phyloP scores from a whole-genome alignment of 192 early-diverging fungal species.

The Entrophospora sp. region DNA sequence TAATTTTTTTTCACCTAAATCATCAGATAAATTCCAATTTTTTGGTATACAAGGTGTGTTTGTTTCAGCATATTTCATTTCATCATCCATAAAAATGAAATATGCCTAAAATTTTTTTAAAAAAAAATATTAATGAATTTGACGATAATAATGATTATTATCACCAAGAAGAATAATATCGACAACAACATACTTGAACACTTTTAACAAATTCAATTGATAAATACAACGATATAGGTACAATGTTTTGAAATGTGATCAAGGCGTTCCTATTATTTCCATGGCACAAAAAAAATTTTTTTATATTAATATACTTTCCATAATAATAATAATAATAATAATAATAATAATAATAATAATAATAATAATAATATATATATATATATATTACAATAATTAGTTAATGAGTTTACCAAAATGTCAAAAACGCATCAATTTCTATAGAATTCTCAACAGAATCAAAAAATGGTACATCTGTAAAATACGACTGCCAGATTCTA shows the following conservation, averaged over 20 bases:
- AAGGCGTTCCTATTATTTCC: slow-evolving; percentile 46
- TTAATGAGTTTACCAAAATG: too few species aligned
- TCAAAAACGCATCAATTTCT: not conserved
- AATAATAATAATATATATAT: too few species aligned
- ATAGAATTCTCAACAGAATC: not conserved
- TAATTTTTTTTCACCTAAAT: slow-evolving; percentile 35
- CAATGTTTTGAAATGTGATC: slow-evolving; percentile 54
- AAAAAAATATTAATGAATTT: too few species aligned
- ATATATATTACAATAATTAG: too few species aligned
- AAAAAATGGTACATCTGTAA: not conserved
- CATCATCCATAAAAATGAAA: slow-evolving; percentile 60
- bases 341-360: too few species aligned
- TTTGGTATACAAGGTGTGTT: slow-evolving; percentile 55
- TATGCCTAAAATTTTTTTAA: slow-evolving; percentile 47
- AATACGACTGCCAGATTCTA: slow-evolving; percentile 21
- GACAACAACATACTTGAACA: slow-evolving; percentile 43
- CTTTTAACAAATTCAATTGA: slow-evolving; percentile 57
- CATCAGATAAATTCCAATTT: slow-evolving; percentile 63
- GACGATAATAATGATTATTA: too few species aligned
- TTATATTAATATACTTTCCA: too few species aligned
- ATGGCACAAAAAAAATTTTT: too few species aligned
- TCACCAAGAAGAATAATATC: too few species aligned
- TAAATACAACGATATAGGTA: slow-evolving; percentile 57
- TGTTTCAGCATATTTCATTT: slow-evolving; percentile 50
- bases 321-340: too few species aligned